Percentiles rank a stretch among this genome's conserved stretches.
Conservation (phyloP, 2,329 filamentous ascomycete genomes). For the Hyphodiscus sp. region DNA sequence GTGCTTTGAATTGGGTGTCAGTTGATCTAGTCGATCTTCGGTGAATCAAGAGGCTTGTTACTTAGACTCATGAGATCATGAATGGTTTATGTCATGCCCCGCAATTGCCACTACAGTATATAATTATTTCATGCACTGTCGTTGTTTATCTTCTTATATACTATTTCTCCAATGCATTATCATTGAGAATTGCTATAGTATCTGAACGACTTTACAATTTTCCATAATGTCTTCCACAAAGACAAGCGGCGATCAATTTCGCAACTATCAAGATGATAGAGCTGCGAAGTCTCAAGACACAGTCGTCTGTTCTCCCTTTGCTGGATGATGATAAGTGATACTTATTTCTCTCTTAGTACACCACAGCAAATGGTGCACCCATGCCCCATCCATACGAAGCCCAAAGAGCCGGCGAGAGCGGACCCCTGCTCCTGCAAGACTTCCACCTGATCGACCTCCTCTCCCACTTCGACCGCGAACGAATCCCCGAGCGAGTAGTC, state of each 20-base stretch:
- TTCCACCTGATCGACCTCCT: slow-evolving; percentile 57
- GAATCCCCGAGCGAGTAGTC: slow-evolving; percentile 52
- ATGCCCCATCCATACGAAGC: slow-evolving; percentile 52
- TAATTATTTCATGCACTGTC: too few species aligned
- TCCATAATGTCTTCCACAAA: slow-evolving; percentile 20
- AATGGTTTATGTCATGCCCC: too few species aligned
- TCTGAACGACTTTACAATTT: too few species aligned
- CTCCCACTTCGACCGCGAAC: slow-evolving; percentile 52
- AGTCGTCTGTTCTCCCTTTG: slow-evolving; percentile 16
- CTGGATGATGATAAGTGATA: too few species aligned
- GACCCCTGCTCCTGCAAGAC: slow-evolving; percentile 51
- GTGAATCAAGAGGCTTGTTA: too few species aligned
- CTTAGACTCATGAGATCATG: too few species aligned
- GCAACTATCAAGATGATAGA: slow-evolving; percentile 37
- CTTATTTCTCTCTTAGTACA: slow-evolving; percentile 33
- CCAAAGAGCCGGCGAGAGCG: slow-evolving; percentile 38
- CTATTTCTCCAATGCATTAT: too few species aligned
- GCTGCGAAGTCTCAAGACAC: slow-evolving; percentile 33
- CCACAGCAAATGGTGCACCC: slow-evolving; percentile 36
- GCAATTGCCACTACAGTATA: too few species aligned
- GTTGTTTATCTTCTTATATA: too few species aligned
- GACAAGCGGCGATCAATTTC: slow-evolving; percentile 34
- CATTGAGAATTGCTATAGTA: too few species aligned
- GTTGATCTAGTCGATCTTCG: too few species aligned
- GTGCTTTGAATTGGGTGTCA: too few species aligned